These are phyloP conservation scores for Lentinula novae-zelandiae DNA, from an alignment of 1,284 basidiomycete genomes.

Conservation along the genomic window DNA sequence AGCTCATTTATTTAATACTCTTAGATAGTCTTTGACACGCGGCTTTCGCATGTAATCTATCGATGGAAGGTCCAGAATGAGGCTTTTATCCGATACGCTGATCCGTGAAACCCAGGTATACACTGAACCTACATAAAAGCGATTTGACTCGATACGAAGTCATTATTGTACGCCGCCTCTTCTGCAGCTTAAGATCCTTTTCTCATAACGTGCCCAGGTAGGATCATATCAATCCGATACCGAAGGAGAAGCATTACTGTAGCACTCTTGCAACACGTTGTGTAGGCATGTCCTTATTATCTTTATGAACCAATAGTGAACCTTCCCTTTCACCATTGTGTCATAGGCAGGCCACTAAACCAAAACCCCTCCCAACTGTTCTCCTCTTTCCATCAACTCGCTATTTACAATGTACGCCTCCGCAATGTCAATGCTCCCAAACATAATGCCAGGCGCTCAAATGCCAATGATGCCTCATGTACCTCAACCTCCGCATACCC, in stretches of 20 bases:
- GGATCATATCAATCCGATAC: background rate
- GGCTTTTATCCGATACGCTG: background rate
- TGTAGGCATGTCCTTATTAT: constrained; percentile 1
- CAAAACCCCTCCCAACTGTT: background rate
- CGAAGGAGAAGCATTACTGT: background rate
- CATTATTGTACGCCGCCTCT: background rate
- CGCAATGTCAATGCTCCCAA: background rate
- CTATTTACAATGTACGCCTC: background rate
- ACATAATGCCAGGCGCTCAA: too few species aligned
- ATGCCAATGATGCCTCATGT: too few species aligned
- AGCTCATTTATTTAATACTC: background rate
- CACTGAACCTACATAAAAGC: background rate
- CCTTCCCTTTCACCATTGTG: background rate
- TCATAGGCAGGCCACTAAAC: too few species aligned
- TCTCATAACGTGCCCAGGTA: background rate
- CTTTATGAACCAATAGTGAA: background rate
- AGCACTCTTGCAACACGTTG: constrained; percentile 1
- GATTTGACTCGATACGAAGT: background rate
- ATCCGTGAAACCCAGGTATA: background rate
- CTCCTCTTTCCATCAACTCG: background rate
- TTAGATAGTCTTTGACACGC: background rate
- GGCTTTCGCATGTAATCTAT: background rate
- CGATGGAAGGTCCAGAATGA: background rate
- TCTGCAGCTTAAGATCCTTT: background rate
- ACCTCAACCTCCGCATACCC: background rate